Conservation (phyloP, 2,329 filamentous ascomycete genomes). For the Trichoderma lentiforme region DNA sequence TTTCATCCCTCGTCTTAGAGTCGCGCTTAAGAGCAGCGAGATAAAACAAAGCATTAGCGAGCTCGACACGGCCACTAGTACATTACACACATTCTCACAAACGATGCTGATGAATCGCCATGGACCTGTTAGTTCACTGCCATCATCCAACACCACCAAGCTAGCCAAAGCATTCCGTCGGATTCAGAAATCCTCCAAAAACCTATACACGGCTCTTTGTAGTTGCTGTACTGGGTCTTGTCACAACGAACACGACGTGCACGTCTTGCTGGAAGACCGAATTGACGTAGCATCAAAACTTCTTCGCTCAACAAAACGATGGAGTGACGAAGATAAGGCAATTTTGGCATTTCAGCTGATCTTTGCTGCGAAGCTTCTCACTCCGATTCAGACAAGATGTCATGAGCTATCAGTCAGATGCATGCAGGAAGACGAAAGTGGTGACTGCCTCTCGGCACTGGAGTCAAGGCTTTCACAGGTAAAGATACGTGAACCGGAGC, state of each 20-base stretch:
- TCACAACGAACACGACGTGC: slow-evolving; percentile 7
- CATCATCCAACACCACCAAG: neutral
- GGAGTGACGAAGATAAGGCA: neutral
- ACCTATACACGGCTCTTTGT: slow-evolving; percentile 2
- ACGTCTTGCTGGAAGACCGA: slow-evolving; percentile 12
- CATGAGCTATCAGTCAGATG: slow-evolving; percentile 6
- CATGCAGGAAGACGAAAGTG: neutral
- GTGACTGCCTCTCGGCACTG: neutral
- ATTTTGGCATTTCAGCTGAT: neutral
- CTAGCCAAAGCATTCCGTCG: slow-evolving; percentile 1
- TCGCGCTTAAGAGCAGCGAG: slow-evolving; percentile 4
- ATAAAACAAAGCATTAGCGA: slow-evolving; percentile 12
- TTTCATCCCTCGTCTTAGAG: neutral
- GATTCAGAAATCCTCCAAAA: slow-evolving; percentile 3
- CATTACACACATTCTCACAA: slow-evolving; percentile 4
- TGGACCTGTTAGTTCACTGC: neutral
- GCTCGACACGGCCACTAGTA: slow-evolving; percentile 6
- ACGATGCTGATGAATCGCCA: slow-evolving; percentile 2
- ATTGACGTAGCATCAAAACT: neutral
- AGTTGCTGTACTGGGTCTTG: neutral
- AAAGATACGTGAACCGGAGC: neutral
- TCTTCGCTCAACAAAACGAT: neutral
- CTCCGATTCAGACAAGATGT: neutral
- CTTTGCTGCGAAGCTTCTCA: neutral
- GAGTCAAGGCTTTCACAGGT: neutral